Conservation (phyloP, 345 rosid genomes). For the Rhodamnia argentea region DNA sequence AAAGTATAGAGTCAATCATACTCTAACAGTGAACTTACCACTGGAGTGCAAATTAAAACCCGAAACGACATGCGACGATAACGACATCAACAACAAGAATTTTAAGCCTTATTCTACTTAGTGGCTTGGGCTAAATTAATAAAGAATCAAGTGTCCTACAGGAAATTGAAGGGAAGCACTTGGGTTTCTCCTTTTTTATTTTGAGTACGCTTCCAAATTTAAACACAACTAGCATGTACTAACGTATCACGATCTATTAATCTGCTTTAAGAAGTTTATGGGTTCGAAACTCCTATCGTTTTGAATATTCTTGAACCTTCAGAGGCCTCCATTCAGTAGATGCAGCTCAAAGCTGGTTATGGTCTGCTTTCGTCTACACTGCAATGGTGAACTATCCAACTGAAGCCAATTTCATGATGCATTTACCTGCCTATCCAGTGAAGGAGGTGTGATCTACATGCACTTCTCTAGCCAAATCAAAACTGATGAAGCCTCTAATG, state of each 20-base stretch:
- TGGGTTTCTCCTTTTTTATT: neutral
- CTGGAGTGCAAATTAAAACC: neutral
- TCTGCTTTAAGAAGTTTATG: neutral
- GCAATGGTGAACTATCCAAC: constrained; percentile 84
- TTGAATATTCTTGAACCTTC: neutral
- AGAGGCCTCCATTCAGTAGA: constrained; percentile 37
- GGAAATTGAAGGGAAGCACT: neutral
- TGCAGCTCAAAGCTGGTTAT: constrained; percentile 45
- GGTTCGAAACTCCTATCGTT: neutral
- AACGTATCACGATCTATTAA: neutral
- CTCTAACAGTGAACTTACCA: neutral
- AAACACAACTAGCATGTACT: neutral
- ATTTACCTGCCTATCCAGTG: constrained; percentile 67
- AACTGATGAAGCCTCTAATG: neutral
- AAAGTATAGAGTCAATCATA: neutral
- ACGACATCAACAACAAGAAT: neutral
- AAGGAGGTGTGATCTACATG: constrained; percentile 22
- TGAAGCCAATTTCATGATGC: constrained; percentile 65
- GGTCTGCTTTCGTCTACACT: constrained; percentile 49
- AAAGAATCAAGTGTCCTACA: neutral
- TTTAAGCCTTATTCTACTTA: neutral
- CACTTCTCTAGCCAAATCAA: neutral
- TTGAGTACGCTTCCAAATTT: neutral
- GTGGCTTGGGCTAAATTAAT: neutral
- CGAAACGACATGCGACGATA: neutral